Evolutionary conservation across 345 rosid species (phyloP), one percentile per base, ranked within the genome.

Genomic region (Raphanus raphanistrum): DNA sequence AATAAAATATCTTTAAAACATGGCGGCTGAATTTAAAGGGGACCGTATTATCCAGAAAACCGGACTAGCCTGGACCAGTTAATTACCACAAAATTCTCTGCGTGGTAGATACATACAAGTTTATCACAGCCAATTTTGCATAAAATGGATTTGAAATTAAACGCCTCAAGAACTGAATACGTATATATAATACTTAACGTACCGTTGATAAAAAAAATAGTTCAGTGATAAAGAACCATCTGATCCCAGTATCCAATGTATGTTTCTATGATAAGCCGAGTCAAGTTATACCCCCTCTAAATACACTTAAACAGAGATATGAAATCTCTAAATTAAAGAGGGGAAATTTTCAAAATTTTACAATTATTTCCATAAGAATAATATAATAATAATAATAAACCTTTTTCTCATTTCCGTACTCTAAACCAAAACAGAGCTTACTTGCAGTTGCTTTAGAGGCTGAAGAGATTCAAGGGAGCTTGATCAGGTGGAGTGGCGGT

Each of bases 381-480:
- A n/a, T 60, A 4, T 50, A 50, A 21, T 3, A 55, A 5, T 54
- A 55, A 8, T 55, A 28, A 21, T 21, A 13, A 48, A 0, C 59
- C 28, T 11, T 25, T 61, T 12, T 6, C 33, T 26, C 9, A 8
- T 41, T 58, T 16, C 61, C 12, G 36, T 63, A 11, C 12, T 17
- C 54, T 17, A 25, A 41, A 33, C 31, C 60, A 45, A 41, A 41
- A 17, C 55, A 65, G 52, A 72, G 64, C 64, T 79, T 67, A 60
- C 82, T 66, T 73, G 74, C 31, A 59, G 69, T 59, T 52, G 61
- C 66, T 77, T 78, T 16, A 78, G 26, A 41, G 60, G 76, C 58
- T 66, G 68, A 74, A 79, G 60, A 63, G 75, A 16, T 74, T 69
- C 8, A 2, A 73, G 70, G 82, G 61, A 28, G 73, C 60, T 27